A percentile compares a stretch with the other conserved stretches of the same genome.
These are phyloP conservation scores for Euphrasia arctica DNA, from an alignment of 305 asterid genomes.

Conservation along the genomic window DNA sequence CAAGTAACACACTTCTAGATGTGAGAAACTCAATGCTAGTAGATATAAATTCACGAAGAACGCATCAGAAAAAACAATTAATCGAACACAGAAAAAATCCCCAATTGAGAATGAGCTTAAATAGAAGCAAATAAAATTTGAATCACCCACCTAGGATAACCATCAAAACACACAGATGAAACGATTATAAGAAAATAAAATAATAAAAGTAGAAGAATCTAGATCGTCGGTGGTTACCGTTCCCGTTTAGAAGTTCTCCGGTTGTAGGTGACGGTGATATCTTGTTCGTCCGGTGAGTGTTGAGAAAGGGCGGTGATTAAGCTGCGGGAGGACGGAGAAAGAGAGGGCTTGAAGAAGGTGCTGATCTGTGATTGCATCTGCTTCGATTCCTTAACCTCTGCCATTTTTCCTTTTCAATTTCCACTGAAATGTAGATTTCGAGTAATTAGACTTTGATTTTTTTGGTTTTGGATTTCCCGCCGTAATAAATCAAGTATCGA, in stretches of 20 bases:
- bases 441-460: too few species aligned
- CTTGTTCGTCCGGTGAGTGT: constrained; percentile 27
- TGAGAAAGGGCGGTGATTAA: constrained; percentile 15
- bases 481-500: too few species aligned
- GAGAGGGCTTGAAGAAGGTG: constrained; percentile 48
- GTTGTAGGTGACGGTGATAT: constrained; percentile 41
- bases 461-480: too few species aligned
- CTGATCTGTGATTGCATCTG: constrained; percentile 59
- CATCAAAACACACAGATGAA: background rate
- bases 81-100: background rate
- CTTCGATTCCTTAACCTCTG: constrained; percentile 15
- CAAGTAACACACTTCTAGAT: background rate
- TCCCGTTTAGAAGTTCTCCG: constrained; percentile 24
- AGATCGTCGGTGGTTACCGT: constrained; percentile 31
- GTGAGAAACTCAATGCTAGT: background rate
- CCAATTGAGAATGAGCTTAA: background rate
- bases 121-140: background rate
- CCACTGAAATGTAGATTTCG: too few species aligned
- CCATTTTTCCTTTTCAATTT: background rate
- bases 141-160: background rate
- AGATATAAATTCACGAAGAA: background rate
- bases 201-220: background rate
- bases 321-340: constrained; percentile 29
- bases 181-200: background rate
- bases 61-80: too few species aligned